A percentile compares a stretch with the other conserved stretches of the same genome.
Evolutionary conservation across 2,329 filamentous ascomycete genomes (phyloP).

Genomic region (Xylaria hypoxylon): DNA sequence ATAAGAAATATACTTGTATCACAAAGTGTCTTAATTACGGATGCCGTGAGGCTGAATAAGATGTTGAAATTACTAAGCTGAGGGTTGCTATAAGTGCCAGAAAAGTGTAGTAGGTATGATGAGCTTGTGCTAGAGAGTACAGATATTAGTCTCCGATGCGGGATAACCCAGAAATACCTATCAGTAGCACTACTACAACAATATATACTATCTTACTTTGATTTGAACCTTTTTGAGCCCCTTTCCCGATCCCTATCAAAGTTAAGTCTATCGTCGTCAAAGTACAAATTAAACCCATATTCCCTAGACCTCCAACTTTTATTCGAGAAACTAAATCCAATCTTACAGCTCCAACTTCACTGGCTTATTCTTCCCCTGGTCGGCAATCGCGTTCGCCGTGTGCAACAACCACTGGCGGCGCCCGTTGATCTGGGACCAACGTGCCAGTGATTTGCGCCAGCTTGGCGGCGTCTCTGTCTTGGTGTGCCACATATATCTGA

Average conservation of each 20-base stretch:
- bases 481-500: conserved; percentile 38
- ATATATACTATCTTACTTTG: conserved; percentile 1
- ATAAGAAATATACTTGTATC: neutral
- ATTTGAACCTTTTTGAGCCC: neutral
- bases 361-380: conserved; percentile 17
- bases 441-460: conserved; percentile 39
- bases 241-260: conserved; percentile 1
- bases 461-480: conserved; percentile 32
- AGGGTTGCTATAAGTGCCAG: neutral
- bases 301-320: neutral
- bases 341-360: conserved; percentile 35
- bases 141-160: conserved; percentile 7
- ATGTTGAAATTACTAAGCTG: conserved; percentile 1
- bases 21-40: no score
- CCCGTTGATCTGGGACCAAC: conserved; percentile 39
- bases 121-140: neutral
- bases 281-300: conserved; percentile 18
- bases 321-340: neutral
- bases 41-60: neutral
- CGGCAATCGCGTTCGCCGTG: conserved; percentile 28
- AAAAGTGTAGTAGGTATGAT: conserved; percentile 7
- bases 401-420: conserved; percentile 38
- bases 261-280: conserved; percentile 16
- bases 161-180: neutral
- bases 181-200: neutral